phyloP scores from a whole-genome alignment of 2,329 filamentous ascomycete species.

The Venturia effusa region DNA sequence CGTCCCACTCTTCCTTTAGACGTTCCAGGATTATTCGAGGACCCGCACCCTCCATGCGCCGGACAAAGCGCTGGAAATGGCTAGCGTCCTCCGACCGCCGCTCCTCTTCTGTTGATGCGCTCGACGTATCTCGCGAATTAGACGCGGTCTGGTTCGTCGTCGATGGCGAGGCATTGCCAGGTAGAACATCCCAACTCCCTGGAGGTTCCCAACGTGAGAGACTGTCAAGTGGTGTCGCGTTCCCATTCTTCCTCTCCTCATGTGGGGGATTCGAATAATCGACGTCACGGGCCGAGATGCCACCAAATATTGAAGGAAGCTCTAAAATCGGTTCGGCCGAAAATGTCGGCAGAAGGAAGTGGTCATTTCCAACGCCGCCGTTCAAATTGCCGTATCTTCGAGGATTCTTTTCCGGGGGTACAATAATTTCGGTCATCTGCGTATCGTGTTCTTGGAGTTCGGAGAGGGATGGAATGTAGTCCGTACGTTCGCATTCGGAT shows the following conservation, averaged over 20 bases:
- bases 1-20: conserved; percentile 42
- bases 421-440: not conserved
- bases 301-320: not conserved
- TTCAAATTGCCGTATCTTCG: not conserved
- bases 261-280: not conserved
- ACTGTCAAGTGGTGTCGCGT: not conserved
- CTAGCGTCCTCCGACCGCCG: conserved; percentile 19
- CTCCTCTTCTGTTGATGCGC: conserved; percentile 14
- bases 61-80: conserved; percentile 42
- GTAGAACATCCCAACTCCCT: not conserved
- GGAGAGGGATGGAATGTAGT: not conserved
- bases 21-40: conserved; percentile 43
- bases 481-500: not conserved
- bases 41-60: conserved; percentile 44
- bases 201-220: conserved; percentile 2
- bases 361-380: not conserved
- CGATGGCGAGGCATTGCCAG: not conserved
- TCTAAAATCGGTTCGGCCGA: not conserved
- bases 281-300: not conserved
- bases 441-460: not conserved
- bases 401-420: not conserved
- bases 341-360: not conserved
- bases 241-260: not conserved
- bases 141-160: not conserved
- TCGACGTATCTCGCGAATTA: not conserved